These are phyloP conservation scores for Kurtzmaniella quercitrusa DNA, from an alignment of 1,139 yeast species.

Conservation along the genomic window DNA sequence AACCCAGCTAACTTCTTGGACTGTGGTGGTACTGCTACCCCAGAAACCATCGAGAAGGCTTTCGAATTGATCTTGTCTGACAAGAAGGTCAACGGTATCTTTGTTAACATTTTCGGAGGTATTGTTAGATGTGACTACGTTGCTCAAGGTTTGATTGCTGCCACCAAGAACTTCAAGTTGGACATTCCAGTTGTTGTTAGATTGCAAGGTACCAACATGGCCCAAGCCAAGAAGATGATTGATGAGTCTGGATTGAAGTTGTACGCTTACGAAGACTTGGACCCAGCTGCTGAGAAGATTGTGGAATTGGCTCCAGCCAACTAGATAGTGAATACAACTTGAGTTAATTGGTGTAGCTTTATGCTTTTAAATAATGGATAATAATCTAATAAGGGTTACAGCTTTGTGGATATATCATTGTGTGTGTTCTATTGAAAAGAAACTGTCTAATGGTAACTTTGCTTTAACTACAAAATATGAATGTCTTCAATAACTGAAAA, in stretches of 20 bases:
- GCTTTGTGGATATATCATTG: too few species aligned
- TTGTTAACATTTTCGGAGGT: conserved; percentile 98
- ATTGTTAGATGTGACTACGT: conserved; percentile 98
- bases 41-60: conserved; percentile 96
- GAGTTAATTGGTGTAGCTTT: background rate
- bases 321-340: background rate
- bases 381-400: too few species aligned
- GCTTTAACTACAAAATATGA: too few species aligned
- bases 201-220: conserved; percentile 96
- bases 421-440: too few species aligned
- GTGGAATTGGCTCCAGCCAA: conserved; percentile 57
- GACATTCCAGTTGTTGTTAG: conserved; percentile 95
- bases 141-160: conserved; percentile 93
- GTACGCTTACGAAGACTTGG: conserved; percentile 87
- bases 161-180: conserved; percentile 94
- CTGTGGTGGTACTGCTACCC: conserved; percentile 99
- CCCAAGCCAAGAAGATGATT: conserved; percentile 83
- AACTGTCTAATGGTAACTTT: too few species aligned
- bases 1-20: conserved; percentile 98
- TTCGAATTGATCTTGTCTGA: conserved; percentile 90
- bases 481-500: too few species aligned
- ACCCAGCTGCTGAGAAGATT: conserved; percentile 95
- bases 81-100: conserved; percentile 87
- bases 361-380: too few species aligned
- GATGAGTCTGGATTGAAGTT: conserved; percentile 89